These are phyloP conservation scores for Meira nashicola DNA, from an alignment of 1,284 basidiomycete species.

Conservation along the genomic window DNA sequence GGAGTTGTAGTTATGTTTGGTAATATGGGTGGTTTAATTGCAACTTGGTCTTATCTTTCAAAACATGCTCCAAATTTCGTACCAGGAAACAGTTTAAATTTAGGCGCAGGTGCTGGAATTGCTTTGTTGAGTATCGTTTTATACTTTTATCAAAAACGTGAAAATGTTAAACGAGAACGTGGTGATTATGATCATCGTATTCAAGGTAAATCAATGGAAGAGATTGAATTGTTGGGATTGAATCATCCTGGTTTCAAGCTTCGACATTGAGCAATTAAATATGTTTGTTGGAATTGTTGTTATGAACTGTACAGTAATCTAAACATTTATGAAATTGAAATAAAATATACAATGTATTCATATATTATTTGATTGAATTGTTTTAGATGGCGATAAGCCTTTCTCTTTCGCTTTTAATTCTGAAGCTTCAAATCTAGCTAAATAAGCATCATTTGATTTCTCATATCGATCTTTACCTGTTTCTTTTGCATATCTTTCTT, in stretches of 20 bases:
- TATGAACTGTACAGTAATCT: no score
- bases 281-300: no score
- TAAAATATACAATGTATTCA: no score
- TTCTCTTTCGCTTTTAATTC: no score
- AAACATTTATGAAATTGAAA: no score
- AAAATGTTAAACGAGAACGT: slow-evolving; percentile 22
- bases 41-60: slow-evolving; percentile 42
- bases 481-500: no score
- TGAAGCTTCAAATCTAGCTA: no score
- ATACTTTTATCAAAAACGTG: slow-evolving; percentile 23
- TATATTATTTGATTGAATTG: no score
- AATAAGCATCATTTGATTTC: no score
- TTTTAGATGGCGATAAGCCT: no score
- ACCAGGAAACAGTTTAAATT: slow-evolving; percentile 30
- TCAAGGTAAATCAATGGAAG: slow-evolving; percentile 16
- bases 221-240: slow-evolving; percentile 24
- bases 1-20: slow-evolving; percentile 44
- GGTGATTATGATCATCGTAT: slow-evolving; percentile 19
- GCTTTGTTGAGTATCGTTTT: slow-evolving; percentile 14
- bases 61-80: slow-evolving; percentile 26
- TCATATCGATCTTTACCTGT: no score
- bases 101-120: slow-evolving; percentile 20
- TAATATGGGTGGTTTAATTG: slow-evolving; percentile 47
- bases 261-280: slow-evolving; percentile 21
- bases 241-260: slow-evolving; percentile 27